Evolutionary conservation across 208 protist genomes (phyloP).

Genomic region (Acanthamoeba lenticulata): DNA sequence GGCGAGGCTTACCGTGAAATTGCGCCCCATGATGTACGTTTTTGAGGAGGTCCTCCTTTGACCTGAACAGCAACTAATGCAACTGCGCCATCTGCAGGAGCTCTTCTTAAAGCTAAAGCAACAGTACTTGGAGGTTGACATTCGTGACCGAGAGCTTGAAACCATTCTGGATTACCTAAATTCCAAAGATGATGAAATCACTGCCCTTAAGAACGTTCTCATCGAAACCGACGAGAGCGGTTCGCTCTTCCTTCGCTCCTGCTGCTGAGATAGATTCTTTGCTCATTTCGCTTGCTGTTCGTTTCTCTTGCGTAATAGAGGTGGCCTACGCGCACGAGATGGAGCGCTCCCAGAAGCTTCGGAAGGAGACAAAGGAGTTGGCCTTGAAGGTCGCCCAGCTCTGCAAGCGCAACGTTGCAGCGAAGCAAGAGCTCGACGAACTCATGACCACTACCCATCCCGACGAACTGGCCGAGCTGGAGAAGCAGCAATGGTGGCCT

Average conservation of each 20-base stretch:
- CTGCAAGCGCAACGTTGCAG: slow-evolving; percentile 14
- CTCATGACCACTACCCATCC: background rate
- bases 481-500: background rate
- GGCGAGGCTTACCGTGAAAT: background rate
- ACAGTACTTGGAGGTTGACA: background rate
- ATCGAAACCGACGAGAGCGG: slow-evolving; percentile 2
- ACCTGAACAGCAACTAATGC: background rate
- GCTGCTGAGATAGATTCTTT: background rate
- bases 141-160: background rate
- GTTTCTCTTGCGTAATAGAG: no score
- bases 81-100: background rate
- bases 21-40: background rate
- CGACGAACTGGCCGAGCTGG: background rate
- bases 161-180: background rate
- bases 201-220: background rate
- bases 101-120: background rate
- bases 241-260: background rate
- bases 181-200: slow-evolving; percentile 8
- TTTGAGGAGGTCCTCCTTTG: background rate
- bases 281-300: no score
- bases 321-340: background rate
- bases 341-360: background rate
- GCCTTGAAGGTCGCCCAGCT: background rate
- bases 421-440: background rate
- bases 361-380: background rate